Evolutionary conservation across 2,329 filamentous ascomycete species (phyloP).

Genomic region (Aspergillus puulaauensis): DNA sequence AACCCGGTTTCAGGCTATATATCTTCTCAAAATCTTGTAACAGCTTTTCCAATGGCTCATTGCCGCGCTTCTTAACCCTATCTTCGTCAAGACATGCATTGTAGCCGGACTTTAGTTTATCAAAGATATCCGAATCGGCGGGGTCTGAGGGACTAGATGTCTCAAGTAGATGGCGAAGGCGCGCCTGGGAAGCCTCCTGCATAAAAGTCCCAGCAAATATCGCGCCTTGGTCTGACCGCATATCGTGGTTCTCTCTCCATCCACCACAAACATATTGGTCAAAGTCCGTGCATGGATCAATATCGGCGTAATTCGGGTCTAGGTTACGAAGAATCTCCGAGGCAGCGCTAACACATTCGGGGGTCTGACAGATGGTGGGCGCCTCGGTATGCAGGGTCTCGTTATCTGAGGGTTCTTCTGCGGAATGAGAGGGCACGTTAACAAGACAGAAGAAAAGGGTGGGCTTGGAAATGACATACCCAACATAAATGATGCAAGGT

Average conservation of each 20-base stretch:
- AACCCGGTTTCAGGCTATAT: conserved; percentile 40
- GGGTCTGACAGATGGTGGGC: conserved; percentile 52
- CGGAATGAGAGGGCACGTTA: not conserved
- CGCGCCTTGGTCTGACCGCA: conserved; percentile 63
- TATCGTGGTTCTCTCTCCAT: conserved; percentile 63
- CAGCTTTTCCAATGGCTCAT: conserved; percentile 56
- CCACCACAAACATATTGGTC: conserved; percentile 67
- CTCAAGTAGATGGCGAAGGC: conserved; percentile 64
- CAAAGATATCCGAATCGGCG: conserved; percentile 54
- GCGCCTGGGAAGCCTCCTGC: conserved; percentile 58
- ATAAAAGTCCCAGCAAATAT: conserved; percentile 62
- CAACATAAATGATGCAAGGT: not conserved
- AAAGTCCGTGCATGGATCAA: conserved; percentile 70
- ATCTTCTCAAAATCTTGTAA: conserved; percentile 53
- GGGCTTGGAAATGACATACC: conserved; percentile 1
- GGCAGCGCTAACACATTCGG: conserved; percentile 63
- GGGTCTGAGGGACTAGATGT: conserved; percentile 42
- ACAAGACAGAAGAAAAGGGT: not conserved
- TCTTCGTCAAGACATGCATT: conserved; percentile 65
- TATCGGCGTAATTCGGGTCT: conserved; percentile 59
- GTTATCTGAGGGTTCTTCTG: conserved; percentile 12
- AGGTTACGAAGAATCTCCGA: conserved; percentile 63
- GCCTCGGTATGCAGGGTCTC: conserved; percentile 17
- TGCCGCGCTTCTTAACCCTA: conserved; percentile 55
- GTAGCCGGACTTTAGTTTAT: conserved; percentile 65